phyloP scores from a whole-genome alignment of 1,284 basidiomycete genomes.

The Naganishia albida region DNA sequence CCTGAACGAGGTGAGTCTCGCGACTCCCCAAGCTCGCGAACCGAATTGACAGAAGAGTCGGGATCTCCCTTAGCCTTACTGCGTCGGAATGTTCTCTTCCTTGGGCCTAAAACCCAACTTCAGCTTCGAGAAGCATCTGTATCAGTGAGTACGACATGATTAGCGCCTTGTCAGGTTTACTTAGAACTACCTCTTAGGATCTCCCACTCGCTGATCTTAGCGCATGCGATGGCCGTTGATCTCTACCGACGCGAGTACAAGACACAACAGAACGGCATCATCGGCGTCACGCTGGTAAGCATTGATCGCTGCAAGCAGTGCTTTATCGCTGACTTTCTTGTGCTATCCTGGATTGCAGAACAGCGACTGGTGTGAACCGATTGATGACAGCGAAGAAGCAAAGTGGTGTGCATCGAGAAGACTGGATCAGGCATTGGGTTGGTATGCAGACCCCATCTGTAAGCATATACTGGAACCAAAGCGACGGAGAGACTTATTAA shows the following conservation, averaged over 20 bases:
- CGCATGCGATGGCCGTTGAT: constrained; percentile 41
- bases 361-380: constrained; percentile 41
- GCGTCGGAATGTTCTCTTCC: constrained; percentile 32
- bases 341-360: constrained; percentile 39
- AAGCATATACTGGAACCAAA: not conserved
- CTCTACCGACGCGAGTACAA: constrained; percentile 40
- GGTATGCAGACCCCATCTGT: constrained; percentile 43
- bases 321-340: not conserved
- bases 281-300: constrained; percentile 41
- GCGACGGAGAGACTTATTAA: not conserved
- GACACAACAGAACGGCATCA: constrained; percentile 37
- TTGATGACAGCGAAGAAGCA: constrained; percentile 38
- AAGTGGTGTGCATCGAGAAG: constrained; percentile 32
- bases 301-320: too few relatives aligned
- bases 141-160: constrained; percentile 8
- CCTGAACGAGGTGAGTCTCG: constrained; percentile 45
- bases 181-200: constrained; percentile 1
- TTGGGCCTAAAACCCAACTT: constrained; percentile 30
- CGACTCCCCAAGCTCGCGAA: too few relatives aligned
- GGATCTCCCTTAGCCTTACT: constrained; percentile 17
- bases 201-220: constrained; percentile 35
- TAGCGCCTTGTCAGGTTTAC: too few relatives aligned
- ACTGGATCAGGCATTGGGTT: constrained; percentile 34
- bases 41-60: too few relatives aligned
- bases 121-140: constrained; percentile 27